These are phyloP conservation scores for Borovskyia barvae DNA, from an alignment of 208 protist species.

Conservation along the genomic window DNA sequence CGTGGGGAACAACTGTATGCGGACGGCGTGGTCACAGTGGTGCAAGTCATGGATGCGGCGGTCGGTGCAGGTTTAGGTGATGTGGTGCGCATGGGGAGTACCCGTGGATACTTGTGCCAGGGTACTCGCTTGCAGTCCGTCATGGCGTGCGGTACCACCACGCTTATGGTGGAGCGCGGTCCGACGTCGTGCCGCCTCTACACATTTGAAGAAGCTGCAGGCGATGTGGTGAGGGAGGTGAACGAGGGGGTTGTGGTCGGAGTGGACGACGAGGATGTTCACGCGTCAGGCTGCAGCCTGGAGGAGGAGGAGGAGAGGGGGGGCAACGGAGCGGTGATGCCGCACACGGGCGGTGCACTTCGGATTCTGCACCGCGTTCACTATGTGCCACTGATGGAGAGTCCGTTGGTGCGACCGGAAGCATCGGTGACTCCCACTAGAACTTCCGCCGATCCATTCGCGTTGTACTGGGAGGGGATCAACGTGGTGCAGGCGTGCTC, in stretches of 20 bases:
- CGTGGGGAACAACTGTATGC: background rate
- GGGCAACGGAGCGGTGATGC: background rate
- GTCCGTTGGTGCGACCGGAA: slow-evolving; percentile 11
- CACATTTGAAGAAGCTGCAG: slow-evolving; percentile 15
- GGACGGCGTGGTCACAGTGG: slow-evolving; percentile 18
- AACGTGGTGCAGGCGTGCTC: slow-evolving; percentile 22
- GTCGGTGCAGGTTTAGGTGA: slow-evolving; percentile 3
- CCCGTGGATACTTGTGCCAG: slow-evolving; percentile 24
- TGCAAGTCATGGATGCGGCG: slow-evolving; percentile 33
- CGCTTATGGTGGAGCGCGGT: slow-evolving; percentile 24
- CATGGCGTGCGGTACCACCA: slow-evolving; percentile 13
- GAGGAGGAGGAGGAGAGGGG: background rate
- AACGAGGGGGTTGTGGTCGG: slow-evolving; percentile 30
- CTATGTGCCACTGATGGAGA: slow-evolving; percentile 17
- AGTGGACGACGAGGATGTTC: slow-evolving; percentile 21
- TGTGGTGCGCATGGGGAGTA: slow-evolving; percentile 9
- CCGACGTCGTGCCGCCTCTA: slow-evolving; percentile 29
- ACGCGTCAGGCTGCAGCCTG: background rate
- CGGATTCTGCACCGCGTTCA: slow-evolving; percentile 12
- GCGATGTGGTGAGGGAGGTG: slow-evolving; percentile 11
- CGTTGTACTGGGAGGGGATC: slow-evolving; percentile 31
- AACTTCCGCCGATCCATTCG: slow-evolving; percentile 1
- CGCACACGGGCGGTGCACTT: background rate
- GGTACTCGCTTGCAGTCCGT: slow-evolving; percentile 27
- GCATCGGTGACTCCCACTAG: background rate